Evolutionary conservation across 2,329 filamentous ascomycete species (phyloP).

Genomic region (Sphaerulina musiva): DNA sequence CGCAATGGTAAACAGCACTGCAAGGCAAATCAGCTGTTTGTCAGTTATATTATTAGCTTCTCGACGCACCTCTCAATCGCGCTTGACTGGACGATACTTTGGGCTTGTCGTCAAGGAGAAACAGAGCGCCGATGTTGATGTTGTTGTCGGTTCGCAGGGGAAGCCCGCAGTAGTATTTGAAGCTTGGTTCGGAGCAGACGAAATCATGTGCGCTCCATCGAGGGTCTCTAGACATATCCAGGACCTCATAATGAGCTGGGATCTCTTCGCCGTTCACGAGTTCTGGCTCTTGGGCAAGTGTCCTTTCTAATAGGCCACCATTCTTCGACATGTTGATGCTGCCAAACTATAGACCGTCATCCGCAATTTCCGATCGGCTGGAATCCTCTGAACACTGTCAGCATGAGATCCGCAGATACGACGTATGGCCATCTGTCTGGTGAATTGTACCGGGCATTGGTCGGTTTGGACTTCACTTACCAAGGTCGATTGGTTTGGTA

Average conservation of each 20-base stretch:
- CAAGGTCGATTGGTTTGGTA: slow-evolving; percentile 42
- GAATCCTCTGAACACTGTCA: slow-evolving; percentile 8
- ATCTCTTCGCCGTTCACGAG: slow-evolving; percentile 23
- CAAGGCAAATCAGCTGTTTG: slow-evolving; percentile 1
- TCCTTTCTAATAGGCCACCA: slow-evolving; percentile 51
- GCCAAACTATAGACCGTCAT: slow-evolving; percentile 34
- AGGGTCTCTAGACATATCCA: slow-evolving; percentile 28
- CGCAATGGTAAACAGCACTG: slow-evolving; percentile 38
- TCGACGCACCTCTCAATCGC: slow-evolving; percentile 13
- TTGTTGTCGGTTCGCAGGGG: slow-evolving; percentile 32
- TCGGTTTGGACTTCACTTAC: neutral
- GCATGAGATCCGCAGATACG: neutral
- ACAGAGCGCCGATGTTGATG: slow-evolving; percentile 51
- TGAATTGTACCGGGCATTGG: neutral
- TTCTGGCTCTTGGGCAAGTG: slow-evolving; percentile 34
- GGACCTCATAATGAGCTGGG: slow-evolving; percentile 34
- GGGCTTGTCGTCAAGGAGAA: slow-evolving; percentile 53
- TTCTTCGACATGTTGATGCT: slow-evolving; percentile 54
- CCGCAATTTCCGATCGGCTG: slow-evolving; percentile 20
- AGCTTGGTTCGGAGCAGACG: slow-evolving; percentile 28
- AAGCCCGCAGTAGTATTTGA: slow-evolving; percentile 33
- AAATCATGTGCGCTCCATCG: slow-evolving; percentile 30
- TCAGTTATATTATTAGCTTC: neutral
- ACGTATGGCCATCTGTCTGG: neutral
- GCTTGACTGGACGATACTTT: slow-evolving; percentile 34